Evolutionary conservation across 2,329 filamentous ascomycete species (phyloP).

Genomic region (Cercospora canescens): DNA sequence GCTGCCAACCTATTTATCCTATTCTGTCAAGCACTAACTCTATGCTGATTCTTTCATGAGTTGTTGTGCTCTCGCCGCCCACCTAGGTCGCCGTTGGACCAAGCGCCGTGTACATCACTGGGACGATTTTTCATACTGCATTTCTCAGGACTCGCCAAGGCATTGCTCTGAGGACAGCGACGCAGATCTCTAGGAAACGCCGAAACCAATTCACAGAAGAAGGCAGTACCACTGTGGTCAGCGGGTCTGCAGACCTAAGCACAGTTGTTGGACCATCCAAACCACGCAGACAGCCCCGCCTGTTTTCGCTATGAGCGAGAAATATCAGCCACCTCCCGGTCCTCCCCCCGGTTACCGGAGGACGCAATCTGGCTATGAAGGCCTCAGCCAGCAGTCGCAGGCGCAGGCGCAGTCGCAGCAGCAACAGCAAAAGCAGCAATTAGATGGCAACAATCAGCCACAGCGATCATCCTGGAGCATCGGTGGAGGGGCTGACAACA

Average conservation of each 20-base stretch:
- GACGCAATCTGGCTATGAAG: constrained; percentile 18
- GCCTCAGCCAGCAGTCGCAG: constrained; percentile 11
- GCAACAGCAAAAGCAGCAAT: constrained; percentile 6
- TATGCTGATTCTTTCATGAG: not conserved
- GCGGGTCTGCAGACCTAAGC: not conserved
- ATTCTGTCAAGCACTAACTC: not conserved
- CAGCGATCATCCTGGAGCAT: constrained; percentile 21
- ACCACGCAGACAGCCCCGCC: constrained; percentile 18
- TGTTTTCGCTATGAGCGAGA: constrained; percentile 12
- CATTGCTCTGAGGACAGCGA: constrained; percentile 1
- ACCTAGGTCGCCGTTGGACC: not conserved
- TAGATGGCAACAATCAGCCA: constrained; percentile 1
- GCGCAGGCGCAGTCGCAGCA: constrained; percentile 12
- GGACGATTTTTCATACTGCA: constrained; percentile 30
- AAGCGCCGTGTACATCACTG: constrained; percentile 15
- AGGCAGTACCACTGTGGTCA: not conserved
- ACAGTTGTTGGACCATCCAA: constrained; percentile 12
- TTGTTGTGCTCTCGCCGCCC: not conserved
- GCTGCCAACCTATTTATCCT: not conserved
- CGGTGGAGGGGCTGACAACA: constrained; percentile 20
- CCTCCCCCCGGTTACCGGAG: constrained; percentile 24
- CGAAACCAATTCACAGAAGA: constrained; percentile 8
- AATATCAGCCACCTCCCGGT: constrained; percentile 22
- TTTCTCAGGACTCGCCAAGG: constrained; percentile 16
- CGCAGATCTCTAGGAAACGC: constrained; percentile 4